These are phyloP conservation scores for Solanum boliviense DNA, from an alignment of 257 asterid species.

Conservation along the genomic window DNA sequence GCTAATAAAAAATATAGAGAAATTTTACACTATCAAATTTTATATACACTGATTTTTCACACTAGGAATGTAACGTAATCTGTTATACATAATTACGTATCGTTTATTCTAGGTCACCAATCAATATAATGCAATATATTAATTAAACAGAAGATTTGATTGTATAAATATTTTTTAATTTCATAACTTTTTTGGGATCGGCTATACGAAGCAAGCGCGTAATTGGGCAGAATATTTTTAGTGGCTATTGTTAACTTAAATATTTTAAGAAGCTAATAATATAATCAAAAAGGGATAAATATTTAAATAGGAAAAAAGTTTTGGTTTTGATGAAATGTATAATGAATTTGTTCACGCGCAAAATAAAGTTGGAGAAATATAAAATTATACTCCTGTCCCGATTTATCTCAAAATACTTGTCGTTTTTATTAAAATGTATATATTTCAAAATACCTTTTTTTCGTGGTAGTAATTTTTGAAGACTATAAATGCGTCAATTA, in stretches of 20 bases:
- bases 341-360: constrained; percentile 38
- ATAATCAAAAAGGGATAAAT: not conserved
- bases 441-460: not conserved
- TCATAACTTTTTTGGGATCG: constrained; percentile 2
- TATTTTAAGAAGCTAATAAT: constrained; percentile 2
- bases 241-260: constrained; percentile 9
- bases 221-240: constrained; percentile 13
- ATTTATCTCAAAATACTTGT: not conserved
- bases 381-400: not conserved
- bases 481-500: not conserved
- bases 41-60: not conserved
- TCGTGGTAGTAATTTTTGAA: not conserved
- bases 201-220: constrained; percentile 20
- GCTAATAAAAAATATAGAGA: not conserved
- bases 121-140: not conserved
- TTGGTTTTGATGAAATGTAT: constrained; percentile 12
- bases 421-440: not conserved
- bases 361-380: constrained; percentile 9
- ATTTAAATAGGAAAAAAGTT: not conserved
- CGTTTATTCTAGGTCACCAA: not conserved
- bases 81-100: not conserved
- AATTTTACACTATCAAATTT: not conserved
- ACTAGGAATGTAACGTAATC: no score
- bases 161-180: not conserved
- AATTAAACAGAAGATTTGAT: not conserved